Base-by-base conservation (phyloP, 768 basidiomycete species). In the Lepiota subincarnata region DNA sequence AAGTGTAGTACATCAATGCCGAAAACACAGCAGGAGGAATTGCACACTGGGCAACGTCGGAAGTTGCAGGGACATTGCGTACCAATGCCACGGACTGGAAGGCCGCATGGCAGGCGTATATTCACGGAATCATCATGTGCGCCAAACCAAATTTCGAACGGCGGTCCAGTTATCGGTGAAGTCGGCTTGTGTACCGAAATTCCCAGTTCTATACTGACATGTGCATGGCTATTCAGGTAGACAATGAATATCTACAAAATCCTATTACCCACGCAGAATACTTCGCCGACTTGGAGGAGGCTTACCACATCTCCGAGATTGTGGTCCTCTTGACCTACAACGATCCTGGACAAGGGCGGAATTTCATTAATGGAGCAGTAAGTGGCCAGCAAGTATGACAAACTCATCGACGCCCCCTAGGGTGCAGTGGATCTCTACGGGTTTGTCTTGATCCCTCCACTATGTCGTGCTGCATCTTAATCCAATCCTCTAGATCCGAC, bases 11-110 rank as follows among this genome's bases (percentile, higher is more conserved):
- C 60, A 89, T 90, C 70, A 90, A 90, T 59, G 87, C 87, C 4
- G 89, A 91, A 64, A 89, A 86, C 0, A 83, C 84, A 11, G 90
- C 87, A 0, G 89, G 89, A 22, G 89, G 89, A 8, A 81, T 71
- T 61, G 82, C 65, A 63, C 76, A 78, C 58, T 91, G 89, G 89
- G 73, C 80, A 10, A 90, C 89, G 1, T 77, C 80, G 12, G 75
- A 82, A 60, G 80, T 87, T 13, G 76, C 81, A 3, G 86, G 85
- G 6, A 69, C 71, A 40, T 70, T 91, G 13, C 80, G 91, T n/a
- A 90, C 88, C 16, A 87, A 87, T 52, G 85, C 80, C 4, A 77
- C 82, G 0, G 86, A 87, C 59, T 92, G 81, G 77, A 72, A 69
- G 22, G 79, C 73, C 7, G 80, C 87, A 0, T 92, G 91, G 87